Conservation (phyloP, 176 grass and related monocot genomes). For the Oryza nivara region DNA sequence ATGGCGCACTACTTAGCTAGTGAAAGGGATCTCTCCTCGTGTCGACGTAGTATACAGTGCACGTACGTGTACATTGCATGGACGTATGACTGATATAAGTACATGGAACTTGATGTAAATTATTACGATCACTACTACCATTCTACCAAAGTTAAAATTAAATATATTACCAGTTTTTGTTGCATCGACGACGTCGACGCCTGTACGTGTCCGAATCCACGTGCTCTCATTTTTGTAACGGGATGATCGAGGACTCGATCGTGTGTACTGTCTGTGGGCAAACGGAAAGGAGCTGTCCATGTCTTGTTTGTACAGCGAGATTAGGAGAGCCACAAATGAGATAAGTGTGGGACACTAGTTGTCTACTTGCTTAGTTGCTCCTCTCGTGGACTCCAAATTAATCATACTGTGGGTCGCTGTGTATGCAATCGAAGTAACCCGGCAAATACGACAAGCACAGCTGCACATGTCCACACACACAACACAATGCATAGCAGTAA, state of each 20-base stretch:
- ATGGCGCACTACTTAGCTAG: neutral
- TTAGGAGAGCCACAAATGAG: constrained; percentile 7
- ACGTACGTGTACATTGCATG: neutral
- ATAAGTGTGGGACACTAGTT: too few species aligned
- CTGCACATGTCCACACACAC: too few species aligned
- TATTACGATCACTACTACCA: constrained; percentile 10
- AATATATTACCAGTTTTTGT: constrained; percentile 4
- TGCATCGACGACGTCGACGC: neutral
- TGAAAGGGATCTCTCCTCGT: neutral
- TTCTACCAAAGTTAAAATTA: neutral
- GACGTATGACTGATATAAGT: constrained; percentile 3
- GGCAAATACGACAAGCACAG: too few species aligned
- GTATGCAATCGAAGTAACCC: too few species aligned
- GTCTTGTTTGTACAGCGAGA: neutral
- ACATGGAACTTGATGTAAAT: constrained; percentile 27
- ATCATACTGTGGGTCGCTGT: too few species aligned
- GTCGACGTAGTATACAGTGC: neutral
- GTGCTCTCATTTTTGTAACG: too few species aligned
- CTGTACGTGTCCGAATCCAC: neutral
- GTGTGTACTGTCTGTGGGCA: neutral
- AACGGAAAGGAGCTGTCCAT: neutral
- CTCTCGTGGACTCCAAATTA: too few species aligned
- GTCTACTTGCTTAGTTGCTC: too few species aligned
- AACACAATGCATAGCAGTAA: too few species aligned
- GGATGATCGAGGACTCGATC: too few species aligned